These are phyloP conservation scores for Digitaria exilis DNA, from an alignment of 202 grass and related monocot species.

Conservation along the genomic window DNA sequence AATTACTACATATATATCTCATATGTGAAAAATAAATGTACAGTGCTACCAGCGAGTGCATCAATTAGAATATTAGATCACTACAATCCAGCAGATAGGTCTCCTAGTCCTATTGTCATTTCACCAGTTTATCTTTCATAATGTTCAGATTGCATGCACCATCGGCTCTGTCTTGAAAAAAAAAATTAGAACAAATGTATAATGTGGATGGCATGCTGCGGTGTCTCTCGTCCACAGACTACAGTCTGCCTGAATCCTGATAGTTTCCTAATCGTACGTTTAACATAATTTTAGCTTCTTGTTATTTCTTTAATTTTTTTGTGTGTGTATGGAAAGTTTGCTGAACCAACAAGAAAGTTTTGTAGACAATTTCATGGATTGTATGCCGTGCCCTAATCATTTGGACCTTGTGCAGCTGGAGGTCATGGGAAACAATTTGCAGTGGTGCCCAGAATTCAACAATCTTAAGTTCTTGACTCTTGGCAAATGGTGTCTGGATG, in stretches of 20 bases:
- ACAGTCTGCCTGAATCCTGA: no score
- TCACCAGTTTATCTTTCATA: not conserved
- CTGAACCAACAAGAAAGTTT: not conserved
- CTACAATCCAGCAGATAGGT: not conserved
- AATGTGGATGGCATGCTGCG: not conserved
- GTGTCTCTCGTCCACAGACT: not conserved
- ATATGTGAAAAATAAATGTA: slow-evolving; percentile 3
- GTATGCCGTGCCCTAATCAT: not conserved
- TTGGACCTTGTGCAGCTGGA: slow-evolving; percentile 10
- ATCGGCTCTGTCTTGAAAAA: not conserved
- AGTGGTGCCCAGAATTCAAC: slow-evolving; percentile 19
- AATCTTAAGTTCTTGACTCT: slow-evolving; percentile 17
- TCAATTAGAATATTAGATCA: not conserved
- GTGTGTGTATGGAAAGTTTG: no score
- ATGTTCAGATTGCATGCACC: not conserved
- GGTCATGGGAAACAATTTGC: not conserved
- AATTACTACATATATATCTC: not conserved
- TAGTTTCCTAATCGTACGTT: no score
- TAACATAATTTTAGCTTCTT: not conserved
- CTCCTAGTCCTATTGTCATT: not conserved
- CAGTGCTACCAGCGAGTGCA: not conserved
- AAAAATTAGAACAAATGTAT: no score
- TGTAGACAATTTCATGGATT: not conserved
- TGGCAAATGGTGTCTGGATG: not conserved
- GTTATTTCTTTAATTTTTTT: no score